phyloP scores from a whole-genome alignment of 2,329 filamentous ascomycete species.

The Arthrobotrys musiformis region DNA sequence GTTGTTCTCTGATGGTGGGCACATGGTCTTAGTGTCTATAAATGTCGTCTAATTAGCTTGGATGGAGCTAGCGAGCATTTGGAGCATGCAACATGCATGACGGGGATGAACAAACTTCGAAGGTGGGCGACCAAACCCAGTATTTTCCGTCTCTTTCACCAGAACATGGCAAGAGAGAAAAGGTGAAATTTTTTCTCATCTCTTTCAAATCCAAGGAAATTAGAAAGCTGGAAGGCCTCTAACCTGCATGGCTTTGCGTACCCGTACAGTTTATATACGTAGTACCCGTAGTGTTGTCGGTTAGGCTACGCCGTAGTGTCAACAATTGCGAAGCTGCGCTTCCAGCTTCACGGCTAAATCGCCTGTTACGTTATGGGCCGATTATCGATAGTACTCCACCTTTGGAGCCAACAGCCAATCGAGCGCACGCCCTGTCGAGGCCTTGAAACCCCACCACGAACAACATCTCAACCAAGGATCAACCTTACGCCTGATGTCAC shows the following conservation, averaged over 20 bases:
- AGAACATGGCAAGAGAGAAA: background rate
- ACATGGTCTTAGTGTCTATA: conserved; percentile 13
- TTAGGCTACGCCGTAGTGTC: too few species aligned
- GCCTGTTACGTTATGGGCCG: too few species aligned
- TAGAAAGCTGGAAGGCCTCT: too few species aligned
- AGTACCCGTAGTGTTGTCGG: too few species aligned
- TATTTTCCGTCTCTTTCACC: background rate
- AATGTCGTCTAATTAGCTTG: conserved; percentile 27
- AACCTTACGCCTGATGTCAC: background rate
- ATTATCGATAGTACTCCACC: too few species aligned
- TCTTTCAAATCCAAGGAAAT: background rate
- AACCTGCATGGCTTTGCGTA: too few species aligned
- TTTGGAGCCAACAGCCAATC: too few species aligned
- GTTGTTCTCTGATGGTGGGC: conserved; percentile 1
- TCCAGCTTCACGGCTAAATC: too few species aligned
- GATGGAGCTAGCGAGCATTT: conserved; percentile 5
- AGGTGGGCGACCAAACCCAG: background rate
- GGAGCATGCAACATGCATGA: conserved; percentile 21
- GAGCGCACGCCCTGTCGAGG: too few species aligned
- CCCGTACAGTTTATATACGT: too few species aligned
- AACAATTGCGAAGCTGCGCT: too few species aligned
- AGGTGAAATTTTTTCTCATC: background rate
- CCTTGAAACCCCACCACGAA: background rate
- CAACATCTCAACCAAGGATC: background rate
- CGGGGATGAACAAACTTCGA: conserved; percentile 10